Base-by-base conservation (phyloP, 495 filamentous ascomycete species). In the Penicillium canariense region DNA sequence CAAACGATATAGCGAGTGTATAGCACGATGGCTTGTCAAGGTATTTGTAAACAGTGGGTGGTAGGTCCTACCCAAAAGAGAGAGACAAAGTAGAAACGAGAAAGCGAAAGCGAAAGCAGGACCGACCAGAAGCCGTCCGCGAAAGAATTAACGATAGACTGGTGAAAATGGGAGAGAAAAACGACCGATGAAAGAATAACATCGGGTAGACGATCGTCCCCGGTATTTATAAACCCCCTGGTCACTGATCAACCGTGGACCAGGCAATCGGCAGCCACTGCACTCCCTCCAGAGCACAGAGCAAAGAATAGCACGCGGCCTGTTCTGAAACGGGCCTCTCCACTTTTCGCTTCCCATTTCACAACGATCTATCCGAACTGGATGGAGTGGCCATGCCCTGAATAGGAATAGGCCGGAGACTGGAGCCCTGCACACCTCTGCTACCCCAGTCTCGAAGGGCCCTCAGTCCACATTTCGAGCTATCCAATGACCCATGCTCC, bases 201-300 rank as follows among this genome's bases (percentile, higher is more conserved):
- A 55, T 32, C 25, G 52, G 49, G 55, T n/a, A n/a, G 47, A 66
- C 50, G 69, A 70, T 61, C 59, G 59, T 63, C 59, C 40, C 32
- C 44, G 28, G 59, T 62, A 52, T 68, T 73, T 76, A 76, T 76
- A 76, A 71, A 76, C 67, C 73, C 27, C 71, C 72, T 73, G 66
- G 62, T 54, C 40, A 43, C 30, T 45, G 42, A 15, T 18, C 26
- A 17, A 25, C 42, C 5, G 18, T 15, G 42, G 10, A 10, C 43
- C n/a, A 26, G n/a, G 17, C 30, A 26, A 23, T 46, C 20, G 43
- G 18, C 43, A 46, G 42, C 25, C 27, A 31, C 26, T 10, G 25
- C 17, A 46, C 25, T 46, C 43, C 20, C 9, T 46, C 4, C 8
- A 15, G 15, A 25, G 27, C 43, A 27, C 43, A n/a, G 27, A 46